phyloP scores from a whole-genome alignment of 116 monocot species.

The Phalaenopsis hybrid region DNA sequence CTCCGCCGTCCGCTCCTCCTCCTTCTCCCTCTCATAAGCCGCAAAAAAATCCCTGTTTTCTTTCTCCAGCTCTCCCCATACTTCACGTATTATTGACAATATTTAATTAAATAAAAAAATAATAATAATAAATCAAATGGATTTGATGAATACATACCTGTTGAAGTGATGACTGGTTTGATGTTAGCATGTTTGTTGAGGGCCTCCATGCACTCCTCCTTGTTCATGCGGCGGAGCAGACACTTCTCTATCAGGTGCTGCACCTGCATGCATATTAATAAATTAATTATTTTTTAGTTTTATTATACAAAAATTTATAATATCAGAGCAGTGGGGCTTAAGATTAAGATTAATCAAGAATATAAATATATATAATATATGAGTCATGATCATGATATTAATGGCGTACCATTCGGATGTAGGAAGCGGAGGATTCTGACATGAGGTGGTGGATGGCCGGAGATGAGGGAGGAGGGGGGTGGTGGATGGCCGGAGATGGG shows the following conservation, averaged over 20 bases:
- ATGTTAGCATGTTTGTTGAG: slow-evolving; percentile 74
- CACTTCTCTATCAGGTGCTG: slow-evolving; percentile 91
- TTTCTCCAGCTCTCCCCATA: slow-evolving; percentile 88
- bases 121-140: too few relatives aligned
- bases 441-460: slow-evolving; percentile 5
- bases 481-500: not conserved
- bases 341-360: too few relatives aligned
- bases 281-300: too few relatives aligned
- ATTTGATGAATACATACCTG: slow-evolving; percentile 27
- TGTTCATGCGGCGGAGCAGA: slow-evolving; percentile 55
- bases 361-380: too few relatives aligned
- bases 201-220: slow-evolving; percentile 69
- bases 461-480: not conserved
- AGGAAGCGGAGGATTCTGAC: slow-evolving; percentile 55
- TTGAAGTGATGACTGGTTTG: slow-evolving; percentile 78
- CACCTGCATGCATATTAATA: slow-evolving; percentile 28
- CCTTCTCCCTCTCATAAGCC: slow-evolving; percentile 33
- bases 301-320: too few relatives aligned
- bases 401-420: slow-evolving; percentile 42
- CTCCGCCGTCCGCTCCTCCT: slow-evolving; percentile 18
- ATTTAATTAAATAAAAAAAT: too few relatives aligned
- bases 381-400: too few relatives aligned
- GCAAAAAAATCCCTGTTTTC: slow-evolving; percentile 86
- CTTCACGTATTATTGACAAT: slow-evolving; percentile 10
- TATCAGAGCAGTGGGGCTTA: too few relatives aligned